Base-by-base conservation (phyloP, 2,329 filamentous ascomycete genomes). In the Aspergillus quadricinctus region DNA sequence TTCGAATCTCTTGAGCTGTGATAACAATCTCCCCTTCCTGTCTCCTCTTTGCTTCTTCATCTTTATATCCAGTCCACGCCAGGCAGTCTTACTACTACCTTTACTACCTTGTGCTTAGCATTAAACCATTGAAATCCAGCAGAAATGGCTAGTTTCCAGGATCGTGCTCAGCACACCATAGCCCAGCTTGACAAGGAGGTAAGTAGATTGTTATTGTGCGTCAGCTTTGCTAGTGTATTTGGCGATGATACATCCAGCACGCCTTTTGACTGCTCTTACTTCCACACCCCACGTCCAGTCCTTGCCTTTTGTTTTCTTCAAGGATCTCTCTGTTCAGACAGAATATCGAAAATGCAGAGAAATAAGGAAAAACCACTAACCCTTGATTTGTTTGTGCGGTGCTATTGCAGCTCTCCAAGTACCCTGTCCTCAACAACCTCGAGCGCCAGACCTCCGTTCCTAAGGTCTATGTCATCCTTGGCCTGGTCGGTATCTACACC, bases 141-240 rank as follows among this genome's bases (percentile, higher is more conserved):
- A 35, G 64, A 66, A 67, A 74, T 75, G 72, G 71, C 72, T 60
- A 68, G 80, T 71, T 80, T 85, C 76, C 83, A 86, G 74, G 83
- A 86, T 67, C 80, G 80, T 73, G 81, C 82, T 66, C 82, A 85
- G 76, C 80, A 86, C 73, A 80, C 84, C 65, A 81, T 88, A 66
- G 82, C 82, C 66, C 83, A 86, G 78, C 83, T 88, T 70, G 85
- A 88, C 78, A 87, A 87, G 77, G 83, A 85, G 81, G 83, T 86
- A 72, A 65, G 80, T 72, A 57, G 2, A 27, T 62, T 59, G 58
- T 63, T 58, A 56, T 64, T 59, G 60, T 65, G 61, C 63, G 58
- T 66, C 53, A 51, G 60, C 57, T 62, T 61, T 49, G 57, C 50
- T 62, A 58, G 61, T 59, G 60, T 57, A 50, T 59, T 59, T 14